Percentiles rank a stretch among this genome's conserved stretches.
phyloP scores from a whole-genome alignment of 257 asterid genomes.

The Cinchona pubescens region DNA sequence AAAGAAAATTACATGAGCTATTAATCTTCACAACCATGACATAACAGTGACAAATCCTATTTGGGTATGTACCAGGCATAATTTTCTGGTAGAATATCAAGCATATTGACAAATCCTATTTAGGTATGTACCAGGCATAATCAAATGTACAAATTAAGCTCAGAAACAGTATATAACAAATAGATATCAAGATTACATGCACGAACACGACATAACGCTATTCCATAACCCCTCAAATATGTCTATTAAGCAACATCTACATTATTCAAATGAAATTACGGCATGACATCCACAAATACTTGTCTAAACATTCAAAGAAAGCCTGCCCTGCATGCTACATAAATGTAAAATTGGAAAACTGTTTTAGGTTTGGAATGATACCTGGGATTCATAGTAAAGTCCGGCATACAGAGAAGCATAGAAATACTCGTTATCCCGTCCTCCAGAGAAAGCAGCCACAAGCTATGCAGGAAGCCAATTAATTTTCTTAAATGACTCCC shows the following conservation, averaged over 20 bases:
- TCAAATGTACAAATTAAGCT: not conserved
- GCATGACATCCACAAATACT: too few relatives aligned
- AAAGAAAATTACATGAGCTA: not conserved
- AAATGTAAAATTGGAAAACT: not conserved
- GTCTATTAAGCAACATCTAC: not conserved
- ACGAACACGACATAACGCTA: too few relatives aligned
- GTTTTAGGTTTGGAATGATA: conserved; percentile 18
- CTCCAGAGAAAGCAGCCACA: conserved; percentile 59
- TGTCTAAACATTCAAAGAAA: not conserved
- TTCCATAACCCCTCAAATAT: not conserved
- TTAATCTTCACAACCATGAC: not conserved
- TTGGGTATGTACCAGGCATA: not conserved
- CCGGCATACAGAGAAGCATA: conserved; percentile 86
- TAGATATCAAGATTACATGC: too few relatives aligned
- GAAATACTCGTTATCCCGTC: conserved; percentile 59
- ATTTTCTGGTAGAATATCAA: too few relatives aligned
- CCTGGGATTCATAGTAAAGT: conserved; percentile 88
- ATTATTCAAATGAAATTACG: not conserved
- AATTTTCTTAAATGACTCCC: conserved; percentile 1
- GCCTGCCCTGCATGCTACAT: not conserved
- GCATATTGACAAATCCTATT: too few relatives aligned
- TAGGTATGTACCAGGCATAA: too few relatives aligned
- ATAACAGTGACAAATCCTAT: not conserved
- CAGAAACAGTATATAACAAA: not conserved
- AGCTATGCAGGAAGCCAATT: conserved; percentile 43